phyloP scores from a whole-genome alignment of 169 alveolate genomes.

The Plasmodium knowlesi region DNA sequence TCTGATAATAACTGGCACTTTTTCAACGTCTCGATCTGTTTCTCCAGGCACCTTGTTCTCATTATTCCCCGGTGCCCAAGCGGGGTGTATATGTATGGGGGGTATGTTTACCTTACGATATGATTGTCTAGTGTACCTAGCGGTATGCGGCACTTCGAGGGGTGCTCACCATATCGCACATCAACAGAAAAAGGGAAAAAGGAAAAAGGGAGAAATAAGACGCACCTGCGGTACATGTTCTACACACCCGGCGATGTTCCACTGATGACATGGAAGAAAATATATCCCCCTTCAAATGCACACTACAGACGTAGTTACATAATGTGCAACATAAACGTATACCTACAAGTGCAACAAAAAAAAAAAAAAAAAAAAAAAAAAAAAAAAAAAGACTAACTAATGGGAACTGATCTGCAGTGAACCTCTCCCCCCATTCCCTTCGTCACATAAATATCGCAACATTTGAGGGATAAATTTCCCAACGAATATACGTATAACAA shows the following conservation, averaged over 20 bases:
- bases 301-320: neutral
- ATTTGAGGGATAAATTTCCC: neutral
- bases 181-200: neutral
- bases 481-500: neutral
- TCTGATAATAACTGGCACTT: slow-evolving; percentile 39
- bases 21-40: slow-evolving; percentile 36
- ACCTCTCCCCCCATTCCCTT: neutral
- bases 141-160: neutral
- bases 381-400: neutral
- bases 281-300: neutral
- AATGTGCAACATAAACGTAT: neutral
- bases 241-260: neutral
- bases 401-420: neutral
- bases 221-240: neutral
- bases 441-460: neutral
- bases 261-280: neutral
- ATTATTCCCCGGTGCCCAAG: slow-evolving; percentile 9
- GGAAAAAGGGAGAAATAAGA: too few species aligned
- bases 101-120: neutral
- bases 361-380: too few species aligned
- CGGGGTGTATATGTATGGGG: neutral
- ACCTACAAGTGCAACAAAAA: neutral
- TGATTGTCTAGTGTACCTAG: neutral
- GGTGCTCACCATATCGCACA: neutral
- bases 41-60: slow-evolving; percentile 22